Evolutionary conservation across 1,284 basidiomycete species (phyloP).

Genomic region (Xerocomus nothofagi): DNA sequence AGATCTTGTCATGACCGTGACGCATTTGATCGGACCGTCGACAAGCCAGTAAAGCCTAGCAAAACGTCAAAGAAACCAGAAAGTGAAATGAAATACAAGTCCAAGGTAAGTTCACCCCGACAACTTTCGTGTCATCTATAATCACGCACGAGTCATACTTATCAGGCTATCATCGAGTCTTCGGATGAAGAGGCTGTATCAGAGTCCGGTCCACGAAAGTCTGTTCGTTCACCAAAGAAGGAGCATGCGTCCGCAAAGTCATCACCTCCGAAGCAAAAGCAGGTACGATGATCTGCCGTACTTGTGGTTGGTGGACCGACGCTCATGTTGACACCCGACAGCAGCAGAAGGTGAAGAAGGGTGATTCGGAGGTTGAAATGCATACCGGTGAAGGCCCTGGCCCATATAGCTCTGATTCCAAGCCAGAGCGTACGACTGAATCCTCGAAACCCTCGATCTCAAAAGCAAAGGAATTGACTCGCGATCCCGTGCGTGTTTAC

Average conservation of each 20-base stretch:
- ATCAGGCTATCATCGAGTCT: constrained; percentile 30
- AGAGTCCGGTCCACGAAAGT: constrained; percentile 1
- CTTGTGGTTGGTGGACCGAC: background rate
- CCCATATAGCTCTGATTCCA: constrained; percentile 12
- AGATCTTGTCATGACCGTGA: background rate
- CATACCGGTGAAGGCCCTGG: constrained; percentile 3
- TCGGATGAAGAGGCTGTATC: constrained; percentile 26
- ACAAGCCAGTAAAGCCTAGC: constrained; percentile 9
- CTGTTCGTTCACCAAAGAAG: constrained; percentile 12
- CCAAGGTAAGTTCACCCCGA: constrained; percentile 18
- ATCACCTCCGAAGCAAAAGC: constrained; percentile 13
- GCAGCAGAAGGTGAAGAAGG: constrained; percentile 2
- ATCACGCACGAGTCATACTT: background rate
- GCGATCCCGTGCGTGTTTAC: constrained; percentile 23
- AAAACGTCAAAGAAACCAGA: constrained; percentile 21
- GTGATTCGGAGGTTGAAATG: constrained; percentile 14
- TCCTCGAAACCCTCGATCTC: constrained; percentile 4
- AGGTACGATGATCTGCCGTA: background rate
- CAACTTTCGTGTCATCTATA: background rate
- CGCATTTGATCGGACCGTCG: background rate
- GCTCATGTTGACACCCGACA: background rate
- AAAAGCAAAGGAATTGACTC: constrained; percentile 7
- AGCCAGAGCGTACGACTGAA: background rate
- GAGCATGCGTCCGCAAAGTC: background rate
- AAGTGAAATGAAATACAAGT: constrained; percentile 22